These are phyloP conservation scores for Lithocarpus polystachyus DNA, from an alignment of 306 rosid genomes.

Conservation along the genomic window DNA sequence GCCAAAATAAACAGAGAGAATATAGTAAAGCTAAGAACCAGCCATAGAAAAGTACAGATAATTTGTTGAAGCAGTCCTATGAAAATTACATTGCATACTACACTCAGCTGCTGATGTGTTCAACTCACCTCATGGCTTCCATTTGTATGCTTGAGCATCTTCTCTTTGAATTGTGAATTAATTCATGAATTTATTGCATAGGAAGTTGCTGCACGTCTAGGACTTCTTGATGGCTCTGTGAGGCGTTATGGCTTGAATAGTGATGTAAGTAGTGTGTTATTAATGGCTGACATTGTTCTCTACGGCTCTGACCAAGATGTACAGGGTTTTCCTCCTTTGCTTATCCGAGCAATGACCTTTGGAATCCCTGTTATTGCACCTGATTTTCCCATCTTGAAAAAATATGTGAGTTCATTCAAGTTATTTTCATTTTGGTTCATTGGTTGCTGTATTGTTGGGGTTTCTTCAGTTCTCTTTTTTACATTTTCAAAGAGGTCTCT, in stretches of 20 bases:
- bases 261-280: conserved; percentile 68
- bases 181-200: conserved; percentile 44
- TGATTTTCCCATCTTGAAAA: conserved; percentile 70
- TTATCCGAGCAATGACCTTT: conserved; percentile 84
- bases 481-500: conserved; percentile 22
- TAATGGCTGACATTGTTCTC: conserved; percentile 88
- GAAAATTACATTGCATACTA: neutral
- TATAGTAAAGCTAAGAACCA: neutral
- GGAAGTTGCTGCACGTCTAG: conserved; percentile 84
- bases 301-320: conserved; percentile 90
- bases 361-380: conserved; percentile 79
- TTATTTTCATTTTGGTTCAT: conserved; percentile 20
- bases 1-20: no score
- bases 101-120: conserved; percentile 12
- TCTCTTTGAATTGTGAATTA: conserved; percentile 22
- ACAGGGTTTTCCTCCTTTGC: conserved; percentile 91
- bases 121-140: conserved; percentile 8
- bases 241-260: conserved; percentile 72
- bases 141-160: conserved; percentile 8
- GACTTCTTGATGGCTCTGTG: conserved; percentile 75
- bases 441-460: conserved; percentile 24
- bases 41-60: neutral
- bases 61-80: conserved; percentile 17
- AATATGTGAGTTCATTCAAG: conserved; percentile 63
- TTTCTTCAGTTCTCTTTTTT: conserved; percentile 2